Base-by-base conservation (phyloP, 352 stramenopile genomes). In the Pythium volutum region DNA sequence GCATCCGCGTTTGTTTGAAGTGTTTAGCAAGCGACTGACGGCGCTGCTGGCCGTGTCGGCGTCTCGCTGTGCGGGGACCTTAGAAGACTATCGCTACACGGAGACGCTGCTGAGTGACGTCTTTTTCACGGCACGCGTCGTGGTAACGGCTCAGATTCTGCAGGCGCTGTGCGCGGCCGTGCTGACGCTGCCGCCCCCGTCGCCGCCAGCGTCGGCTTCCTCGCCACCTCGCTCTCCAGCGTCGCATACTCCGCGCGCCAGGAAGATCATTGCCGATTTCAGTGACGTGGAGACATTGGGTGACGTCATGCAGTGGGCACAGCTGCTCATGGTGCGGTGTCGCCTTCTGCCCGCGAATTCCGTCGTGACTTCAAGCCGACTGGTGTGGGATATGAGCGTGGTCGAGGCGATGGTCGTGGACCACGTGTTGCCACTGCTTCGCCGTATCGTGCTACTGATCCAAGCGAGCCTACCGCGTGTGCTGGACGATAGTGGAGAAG, bases 381-480 rank as follows among this genome's bases (percentile, higher is more conserved):
- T 42, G 8, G 23, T 49, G 12, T 79, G 69, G 70, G 70, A 74
- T 26, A 55, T 55, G 16, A 9, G 10, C 2, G 55, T 51, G 7
- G 53, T 89, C 8, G 81, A 88, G 45, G 67, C 82, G 39, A 55
- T 66, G 46, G 62, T 85, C 38, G 75, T 72, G 25, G 66, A 62
- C 18, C 62, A 76, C 55, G 84, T 77, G 45, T 56, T 91, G 11
- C 79, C 82, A 25, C 33, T 91, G 33, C 67, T 84, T 33, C 75
- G 87, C 59, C 73, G 77, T 22, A 76, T 91, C 47, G 66, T 87
- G 42, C 50, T 88, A 6, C 57, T 88, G 9, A 77, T 91, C 67
- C 74, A 88, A 31, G 69, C 77, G 4, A 59, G 83, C 42, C 55
- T 88, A 14, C 76, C 75, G n/a, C 71, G 60, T 2, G 34, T 53